Conservation (phyloP, 225 moss, liverwort and hornwort genomes). For the Sphagnum tenellum region DNA sequence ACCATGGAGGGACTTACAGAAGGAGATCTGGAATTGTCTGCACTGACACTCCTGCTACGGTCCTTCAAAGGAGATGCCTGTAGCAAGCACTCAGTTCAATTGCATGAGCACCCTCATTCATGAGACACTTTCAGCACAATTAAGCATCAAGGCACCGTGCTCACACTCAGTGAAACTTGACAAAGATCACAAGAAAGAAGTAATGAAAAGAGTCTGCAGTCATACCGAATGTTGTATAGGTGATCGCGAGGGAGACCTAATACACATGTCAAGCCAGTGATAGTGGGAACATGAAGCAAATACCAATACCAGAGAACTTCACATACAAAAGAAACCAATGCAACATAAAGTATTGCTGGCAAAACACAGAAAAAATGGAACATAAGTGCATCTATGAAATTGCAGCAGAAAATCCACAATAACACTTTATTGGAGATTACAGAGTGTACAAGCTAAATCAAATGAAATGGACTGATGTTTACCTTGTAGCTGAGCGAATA, state of each 20-base stretch:
- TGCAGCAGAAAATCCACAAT: not conserved
- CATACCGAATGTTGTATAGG: slow-evolving; percentile 6
- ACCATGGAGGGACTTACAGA: slow-evolving; percentile 10
- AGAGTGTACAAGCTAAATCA: not conserved
- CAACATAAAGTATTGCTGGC: not conserved
- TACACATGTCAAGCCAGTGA: not conserved
- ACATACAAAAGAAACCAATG: not conserved
- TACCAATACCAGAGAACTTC: not conserved
- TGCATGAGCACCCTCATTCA: not conserved
- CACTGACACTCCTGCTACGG: slow-evolving; percentile 36
- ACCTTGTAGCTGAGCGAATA: slow-evolving; percentile 36
- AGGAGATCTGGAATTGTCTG: slow-evolving; percentile 41
- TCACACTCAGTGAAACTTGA: not conserved
- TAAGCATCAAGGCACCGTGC: no score
- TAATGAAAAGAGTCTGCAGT: no score
- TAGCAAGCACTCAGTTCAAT: not conserved
- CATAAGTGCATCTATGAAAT: not conserved
- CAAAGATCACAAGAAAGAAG: not conserved
- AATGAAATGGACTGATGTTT: slow-evolving; percentile 9
- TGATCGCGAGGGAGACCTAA: slow-evolving; percentile 45
- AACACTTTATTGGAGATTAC: not conserved
- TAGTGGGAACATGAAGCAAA: not conserved
- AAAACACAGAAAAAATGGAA: not conserved
- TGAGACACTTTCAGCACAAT: no score
- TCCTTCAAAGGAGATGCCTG: slow-evolving; percentile 15